Percentiles rank a stretch among this genome's conserved stretches.
Conservation (phyloP, 1,284 basidiomycete genomes). For the Ustilago tritici region DNA sequence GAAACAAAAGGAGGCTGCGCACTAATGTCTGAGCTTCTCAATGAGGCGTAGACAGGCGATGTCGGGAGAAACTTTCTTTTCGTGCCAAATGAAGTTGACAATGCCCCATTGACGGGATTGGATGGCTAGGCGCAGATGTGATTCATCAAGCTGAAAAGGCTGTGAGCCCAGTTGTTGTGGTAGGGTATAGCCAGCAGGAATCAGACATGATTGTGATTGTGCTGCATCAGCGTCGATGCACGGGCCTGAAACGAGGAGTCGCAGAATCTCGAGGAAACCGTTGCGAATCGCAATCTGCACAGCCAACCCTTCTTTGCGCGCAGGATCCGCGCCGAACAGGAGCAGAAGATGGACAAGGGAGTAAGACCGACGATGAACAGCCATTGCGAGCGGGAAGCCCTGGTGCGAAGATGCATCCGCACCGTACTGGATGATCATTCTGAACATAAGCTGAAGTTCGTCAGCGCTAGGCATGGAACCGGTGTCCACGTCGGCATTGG, state of each 20-base stretch:
- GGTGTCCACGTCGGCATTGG: neutral
- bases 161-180: slow-evolving; percentile 3
- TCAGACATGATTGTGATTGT: neutral
- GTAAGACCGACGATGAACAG: slow-evolving; percentile 30
- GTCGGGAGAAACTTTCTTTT: slow-evolving; percentile 33
- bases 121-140: slow-evolving; percentile 31
- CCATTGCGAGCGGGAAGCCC: slow-evolving; percentile 46
- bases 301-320: slow-evolving; percentile 35
- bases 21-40: slow-evolving; percentile 23
- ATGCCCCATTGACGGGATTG: slow-evolving; percentile 25
- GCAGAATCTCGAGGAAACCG: slow-evolving; percentile 18
- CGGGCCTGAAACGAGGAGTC: slow-evolving; percentile 24
- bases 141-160: slow-evolving; percentile 13
- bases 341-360: slow-evolving; percentile 32
- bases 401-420: slow-evolving; percentile 35
- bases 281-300: slow-evolving; percentile 41
- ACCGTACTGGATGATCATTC: slow-evolving; percentile 18
- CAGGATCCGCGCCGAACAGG: slow-evolving; percentile 30
- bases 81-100: slow-evolving; percentile 48
- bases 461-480: slow-evolving; percentile 24
- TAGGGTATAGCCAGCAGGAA: neutral
- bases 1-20: too few relatives aligned
- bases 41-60: slow-evolving; percentile 36
- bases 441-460: slow-evolving; percentile 22
- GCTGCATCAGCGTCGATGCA: slow-evolving; percentile 10